Evolutionary conservation across 2,329 filamentous ascomycete species (phyloP), one percentile per base, ranked within the genome.

Genomic region (Grosmannia huntii): DNA sequence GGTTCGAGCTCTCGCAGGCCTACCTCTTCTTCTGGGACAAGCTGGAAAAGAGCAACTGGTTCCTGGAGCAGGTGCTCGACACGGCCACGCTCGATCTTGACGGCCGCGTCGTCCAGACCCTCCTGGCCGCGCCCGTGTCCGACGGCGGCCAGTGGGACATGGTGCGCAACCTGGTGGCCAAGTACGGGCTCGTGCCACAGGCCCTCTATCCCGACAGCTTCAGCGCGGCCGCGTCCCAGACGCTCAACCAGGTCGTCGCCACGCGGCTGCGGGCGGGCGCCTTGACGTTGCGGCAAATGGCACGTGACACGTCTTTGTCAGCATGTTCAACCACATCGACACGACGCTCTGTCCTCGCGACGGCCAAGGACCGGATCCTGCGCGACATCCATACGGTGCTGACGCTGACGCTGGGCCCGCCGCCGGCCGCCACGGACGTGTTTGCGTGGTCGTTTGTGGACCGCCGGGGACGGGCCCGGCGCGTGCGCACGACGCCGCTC

Each of bases 11-110:
- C n/a, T 90, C 86, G 33, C 90, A 95, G 71, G 78, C 85, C 1
- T 95, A 95, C 66, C 79, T 95, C 4, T 95, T 92, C 74, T 95
- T 90, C 78, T 95, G 87, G 86, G 90, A 96, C 70, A 95, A 95
- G 74, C 81, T 95, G 23, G 90, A 96, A 71, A 95, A 95, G 71
- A 79, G 86, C 10, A 95, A 95, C 70, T 95, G 82, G 75, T 95
- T 95, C 73, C 79, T 95, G 21, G 89, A 95, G 71, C 86, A 88
- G 66, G 82, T 92, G 61, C 80, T 95, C 58, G 83, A 89, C 62
- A 95, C 90, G 0, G 79, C 82, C 0, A 74, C 76, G 56, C 79
- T 90, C 65, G 82, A 85, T 38, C 76, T 95, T 1, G 87, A 91
- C 63, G 79, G 84, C 25, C 75, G 90, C 11, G 72, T 95, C 4